Evolutionary conservation across 345 rosid species (phyloP).

Genomic region (Euphorbia peplus): DNA sequence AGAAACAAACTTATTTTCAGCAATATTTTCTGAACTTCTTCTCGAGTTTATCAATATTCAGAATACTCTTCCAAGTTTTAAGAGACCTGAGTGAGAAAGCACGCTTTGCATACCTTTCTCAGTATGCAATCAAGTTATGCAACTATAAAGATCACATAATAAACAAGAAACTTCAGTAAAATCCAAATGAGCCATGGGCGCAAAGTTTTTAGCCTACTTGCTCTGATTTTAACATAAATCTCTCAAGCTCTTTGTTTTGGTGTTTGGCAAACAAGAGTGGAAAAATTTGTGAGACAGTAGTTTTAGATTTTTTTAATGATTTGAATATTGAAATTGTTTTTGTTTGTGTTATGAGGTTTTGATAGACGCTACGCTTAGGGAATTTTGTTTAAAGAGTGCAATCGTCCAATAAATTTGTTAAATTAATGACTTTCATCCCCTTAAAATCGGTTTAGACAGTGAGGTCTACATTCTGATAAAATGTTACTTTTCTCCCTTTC

Average conservation of each 20-base stretch:
- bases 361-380: not conserved
- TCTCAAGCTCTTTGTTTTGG: not conserved
- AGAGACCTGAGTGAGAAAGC: not conserved
- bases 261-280: not conserved
- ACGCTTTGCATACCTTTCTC: not conserved
- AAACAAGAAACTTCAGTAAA: not conserved
- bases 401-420: not conserved
- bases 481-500: too few species aligned
- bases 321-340: not conserved
- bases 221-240: not conserved
- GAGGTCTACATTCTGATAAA: not conserved
- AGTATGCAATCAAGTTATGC: not conserved
- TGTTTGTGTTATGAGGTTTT: not conserved
- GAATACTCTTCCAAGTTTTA: not conserved
- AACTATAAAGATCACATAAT: not conserved
- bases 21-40: not conserved
- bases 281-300: not conserved
- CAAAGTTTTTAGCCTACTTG: not conserved
- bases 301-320: not conserved
- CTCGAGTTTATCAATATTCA: not conserved
- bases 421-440: not conserved
- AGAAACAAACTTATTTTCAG: not conserved
- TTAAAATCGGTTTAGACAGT: not conserved
- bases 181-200: not conserved
- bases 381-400: not conserved